Conservation (phyloP, 352 stramenopile genomes). For the Pythium rhizo-oryzae region DNA sequence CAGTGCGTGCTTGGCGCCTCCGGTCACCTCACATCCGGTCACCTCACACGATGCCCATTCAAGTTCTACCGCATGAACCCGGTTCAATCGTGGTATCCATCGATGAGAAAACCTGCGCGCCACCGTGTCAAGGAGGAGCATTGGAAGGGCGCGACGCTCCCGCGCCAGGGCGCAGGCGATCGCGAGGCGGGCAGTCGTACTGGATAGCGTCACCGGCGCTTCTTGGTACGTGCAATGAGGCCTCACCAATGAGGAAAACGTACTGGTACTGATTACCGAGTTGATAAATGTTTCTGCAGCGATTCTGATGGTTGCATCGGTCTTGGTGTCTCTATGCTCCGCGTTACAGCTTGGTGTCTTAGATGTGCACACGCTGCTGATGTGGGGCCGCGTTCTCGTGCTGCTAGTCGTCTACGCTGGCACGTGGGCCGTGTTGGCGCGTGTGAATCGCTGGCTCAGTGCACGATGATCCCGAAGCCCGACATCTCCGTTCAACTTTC, state of each 20-base stretch:
- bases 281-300: not conserved
- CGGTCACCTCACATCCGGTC: too few relatives aligned
- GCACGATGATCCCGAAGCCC: not conserved
- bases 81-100: not conserved
- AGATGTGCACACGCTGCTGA: not conserved
- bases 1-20: too few relatives aligned
- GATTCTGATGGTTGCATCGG: not conserved
- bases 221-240: too few relatives aligned
- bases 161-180: too few relatives aligned
- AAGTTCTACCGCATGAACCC: not conserved
- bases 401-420: not conserved
- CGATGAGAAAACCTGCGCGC: not conserved
- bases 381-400: not conserved
- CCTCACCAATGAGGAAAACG: too few relatives aligned
- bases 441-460: constrained; percentile 3
- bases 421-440: not conserved
- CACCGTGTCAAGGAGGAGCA: not conserved
- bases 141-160: too few relatives aligned
- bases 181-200: too few relatives aligned
- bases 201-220: too few relatives aligned
- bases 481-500: too few relatives aligned
- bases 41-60: not conserved
- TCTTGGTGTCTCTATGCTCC: not conserved
- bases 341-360: not conserved
- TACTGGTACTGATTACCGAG: too few relatives aligned